phyloP scores from a whole-genome alignment of 345 rosid species.

The Syzygium oleosum region DNA sequence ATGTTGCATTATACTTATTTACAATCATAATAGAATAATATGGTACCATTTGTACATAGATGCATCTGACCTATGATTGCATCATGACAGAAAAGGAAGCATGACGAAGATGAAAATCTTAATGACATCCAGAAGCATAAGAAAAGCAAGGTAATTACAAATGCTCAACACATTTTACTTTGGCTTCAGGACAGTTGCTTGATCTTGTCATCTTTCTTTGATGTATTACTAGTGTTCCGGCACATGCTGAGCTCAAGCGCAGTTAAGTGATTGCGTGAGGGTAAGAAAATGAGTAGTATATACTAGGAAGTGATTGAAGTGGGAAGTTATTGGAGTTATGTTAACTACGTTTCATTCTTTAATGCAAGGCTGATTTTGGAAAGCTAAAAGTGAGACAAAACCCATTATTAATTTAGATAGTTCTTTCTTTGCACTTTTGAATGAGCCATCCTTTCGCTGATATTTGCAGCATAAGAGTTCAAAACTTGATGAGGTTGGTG shows the following conservation, averaged over 20 bases:
- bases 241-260: neutral
- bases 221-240: neutral
- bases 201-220: neutral
- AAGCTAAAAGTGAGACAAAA: neutral
- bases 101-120: slow-evolving; percentile 83
- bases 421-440: neutral
- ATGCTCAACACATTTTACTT: neutral
- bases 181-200: neutral
- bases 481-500: slow-evolving; percentile 85
- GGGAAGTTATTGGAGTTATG: neutral
- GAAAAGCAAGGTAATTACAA: slow-evolving; percentile 74
- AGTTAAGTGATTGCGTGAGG: neutral
- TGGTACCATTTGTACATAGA: neutral
- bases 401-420: neutral
- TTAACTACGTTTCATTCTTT: neutral
- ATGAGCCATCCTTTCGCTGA: neutral
- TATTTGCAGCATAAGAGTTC: slow-evolving; percentile 78
- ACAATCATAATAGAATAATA: neutral
- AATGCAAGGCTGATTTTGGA: neutral
- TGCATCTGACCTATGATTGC: slow-evolving; percentile 1
- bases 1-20: neutral
- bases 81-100: slow-evolving; percentile 86
- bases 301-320: neutral
- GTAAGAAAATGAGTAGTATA: neutral
- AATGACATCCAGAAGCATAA: slow-evolving; percentile 80